Evolutionary conservation across 371 early-diverging fungal species (phyloP).

Genomic region (Syncephalastrum monosporum): DNA sequence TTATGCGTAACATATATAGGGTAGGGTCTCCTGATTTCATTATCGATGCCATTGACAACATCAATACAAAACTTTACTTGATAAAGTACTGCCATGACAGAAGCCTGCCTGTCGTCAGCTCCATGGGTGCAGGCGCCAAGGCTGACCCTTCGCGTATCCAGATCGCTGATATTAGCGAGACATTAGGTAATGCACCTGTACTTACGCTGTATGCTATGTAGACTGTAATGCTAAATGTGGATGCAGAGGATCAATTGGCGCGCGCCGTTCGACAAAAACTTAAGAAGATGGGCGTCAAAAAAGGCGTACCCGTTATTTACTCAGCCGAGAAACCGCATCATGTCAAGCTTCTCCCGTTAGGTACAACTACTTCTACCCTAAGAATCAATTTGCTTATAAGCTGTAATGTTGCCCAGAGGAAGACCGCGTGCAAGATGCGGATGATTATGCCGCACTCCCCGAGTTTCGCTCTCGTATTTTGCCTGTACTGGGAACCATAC

Average conservation of each 20-base stretch:
- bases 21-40: slow-evolving; percentile 71
- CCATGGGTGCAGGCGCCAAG: slow-evolving; percentile 96
- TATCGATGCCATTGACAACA: slow-evolving; percentile 94
- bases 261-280: slow-evolving; percentile 78
- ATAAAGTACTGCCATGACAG: slow-evolving; percentile 81
- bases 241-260: slow-evolving; percentile 89
- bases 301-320: slow-evolving; percentile 86
- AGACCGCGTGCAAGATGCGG: slow-evolving; percentile 75
- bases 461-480: slow-evolving; percentile 86
- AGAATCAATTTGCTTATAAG: slow-evolving; percentile 1
- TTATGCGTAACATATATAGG: background rate
- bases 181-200: slow-evolving; percentile 60
- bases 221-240: background rate
- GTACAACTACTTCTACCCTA: slow-evolving; percentile 18
- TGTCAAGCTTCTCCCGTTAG: slow-evolving; percentile 77
- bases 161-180: slow-evolving; percentile 92
- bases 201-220: too few relatives aligned
- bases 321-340: slow-evolving; percentile 87
- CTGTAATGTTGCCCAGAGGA: slow-evolving; percentile 54
- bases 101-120: slow-evolving; percentile 74
- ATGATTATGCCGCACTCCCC: slow-evolving; percentile 87
- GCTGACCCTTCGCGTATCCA: slow-evolving; percentile 92
- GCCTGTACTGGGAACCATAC: slow-evolving; percentile 88
- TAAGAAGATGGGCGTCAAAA: slow-evolving; percentile 66
- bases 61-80: slow-evolving; percentile 88